These are phyloP conservation scores for Zelopaecilomyces penicillatus DNA, from an alignment of 2,329 filamentous ascomycete genomes.

Conservation along the genomic window DNA sequence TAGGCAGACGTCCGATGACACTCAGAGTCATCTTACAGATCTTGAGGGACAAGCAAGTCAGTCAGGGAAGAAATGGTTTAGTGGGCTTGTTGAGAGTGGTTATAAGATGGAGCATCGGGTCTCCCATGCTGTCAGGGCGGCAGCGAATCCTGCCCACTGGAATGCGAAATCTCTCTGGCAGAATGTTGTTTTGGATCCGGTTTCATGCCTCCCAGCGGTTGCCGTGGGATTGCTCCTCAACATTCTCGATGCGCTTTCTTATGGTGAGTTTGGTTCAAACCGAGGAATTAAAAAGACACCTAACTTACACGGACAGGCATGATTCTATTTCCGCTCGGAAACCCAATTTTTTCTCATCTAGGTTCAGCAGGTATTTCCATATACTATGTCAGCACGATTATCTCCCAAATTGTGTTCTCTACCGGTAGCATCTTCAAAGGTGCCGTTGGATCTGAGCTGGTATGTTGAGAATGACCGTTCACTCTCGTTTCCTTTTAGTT, in stretches of 20 bases:
- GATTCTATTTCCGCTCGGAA: slow-evolving; percentile 89
- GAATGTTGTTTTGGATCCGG: slow-evolving; percentile 56
- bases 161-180: slow-evolving; percentile 57
- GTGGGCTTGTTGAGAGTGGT: slow-evolving; percentile 20
- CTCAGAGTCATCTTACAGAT: slow-evolving; percentile 26
- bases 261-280: slow-evolving; percentile 46
- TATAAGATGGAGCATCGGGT: slow-evolving; percentile 25
- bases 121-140: slow-evolving; percentile 21
- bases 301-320: slow-evolving; percentile 47
- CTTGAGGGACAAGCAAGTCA: slow-evolving; percentile 43
- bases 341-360: slow-evolving; percentile 73
- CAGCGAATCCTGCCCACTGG: slow-evolving; percentile 63
- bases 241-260: slow-evolving; percentile 87
- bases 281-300: not conserved
- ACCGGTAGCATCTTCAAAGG: slow-evolving; percentile 81
- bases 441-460: slow-evolving; percentile 88
- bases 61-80: slow-evolving; percentile 25
- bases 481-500: not conserved
- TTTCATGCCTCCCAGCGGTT: slow-evolving; percentile 72
- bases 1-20: slow-evolving; percentile 18
- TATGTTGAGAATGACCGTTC: slow-evolving; percentile 27
- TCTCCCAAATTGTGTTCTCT: slow-evolving; percentile 87
- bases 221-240: slow-evolving; percentile 84
- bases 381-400: slow-evolving; percentile 96
- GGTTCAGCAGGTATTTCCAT: slow-evolving; percentile 95